Evolutionary conservation across 2,329 filamentous ascomycete genomes (phyloP), one percentile per base, ranked within the genome.

Genomic region (Curvularia hawaiiensis): DNA sequence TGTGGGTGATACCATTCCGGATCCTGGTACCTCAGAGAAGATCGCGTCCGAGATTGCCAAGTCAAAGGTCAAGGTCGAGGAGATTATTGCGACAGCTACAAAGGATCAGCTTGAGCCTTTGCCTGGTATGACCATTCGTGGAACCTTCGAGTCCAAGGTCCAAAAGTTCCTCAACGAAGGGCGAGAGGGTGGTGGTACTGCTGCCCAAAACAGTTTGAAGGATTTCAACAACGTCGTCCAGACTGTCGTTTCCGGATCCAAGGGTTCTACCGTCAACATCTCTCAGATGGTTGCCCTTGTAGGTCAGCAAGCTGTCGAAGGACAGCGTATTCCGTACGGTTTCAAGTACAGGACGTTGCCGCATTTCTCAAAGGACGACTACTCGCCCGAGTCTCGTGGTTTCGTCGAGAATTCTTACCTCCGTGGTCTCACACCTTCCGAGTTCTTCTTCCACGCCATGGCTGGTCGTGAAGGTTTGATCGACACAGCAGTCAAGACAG

Each of bases 381-480:
- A 98, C 78, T 98, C 94, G 20, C 92, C 95, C 11, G 93, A 97
- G 75, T 94, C 95, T 45, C 89, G 95, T 80, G 95, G 95, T 41
- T 99, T 99, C 73, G 95, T 99, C 20, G 95, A 99, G 78, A 99
- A 99, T 79, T 99, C 95, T 0, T 99, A 99, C 70, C 86, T 99
- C 12, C 91, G 95, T 82, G 95, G 95, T 54, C 81, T 99, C 58
- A 99, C 96, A 0, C 95, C 95, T 0, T 89, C 91, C 0, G 95
- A 99, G 69, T 99, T 99, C 80, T 99, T 97, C 82, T 99, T 99
- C 85, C 95, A 99, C 85, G 95, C 95, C 74, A 99, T 99, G 95
- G 95, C 95, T 83, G 95, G 95, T 92, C 88, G 95, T 82, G 95
- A 99, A 80, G 95, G 95, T 96, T 84, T 99, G 54, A 99, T 99